phyloP scores from a whole-genome alignment of 306 rosid species.

The Lithocarpus polystachyus region DNA sequence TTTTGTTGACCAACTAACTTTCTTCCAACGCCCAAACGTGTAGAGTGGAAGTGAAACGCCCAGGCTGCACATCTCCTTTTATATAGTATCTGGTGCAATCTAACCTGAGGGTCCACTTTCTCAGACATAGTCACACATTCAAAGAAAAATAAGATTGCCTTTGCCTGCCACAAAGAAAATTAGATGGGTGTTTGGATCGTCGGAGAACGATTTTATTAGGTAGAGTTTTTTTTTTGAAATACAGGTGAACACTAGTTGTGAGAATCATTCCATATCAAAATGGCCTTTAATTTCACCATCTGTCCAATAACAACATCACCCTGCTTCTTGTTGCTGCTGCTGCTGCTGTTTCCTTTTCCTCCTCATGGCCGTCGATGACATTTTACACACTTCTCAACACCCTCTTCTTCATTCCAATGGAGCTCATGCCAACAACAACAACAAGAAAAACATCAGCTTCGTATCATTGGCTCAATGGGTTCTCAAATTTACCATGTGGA shows the following conservation, averaged over 20 bases:
- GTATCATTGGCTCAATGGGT: slow-evolving; percentile 41
- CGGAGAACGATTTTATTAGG: background rate
- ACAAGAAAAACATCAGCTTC: slow-evolving; percentile 1
- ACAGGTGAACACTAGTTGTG: background rate
- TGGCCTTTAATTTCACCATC: background rate
- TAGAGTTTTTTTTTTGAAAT: background rate
- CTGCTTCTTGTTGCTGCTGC: too few species aligned
- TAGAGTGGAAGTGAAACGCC: too few species aligned
- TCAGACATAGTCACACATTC: background rate
- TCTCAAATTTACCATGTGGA: slow-evolving; percentile 49
- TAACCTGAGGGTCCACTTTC: too few species aligned
- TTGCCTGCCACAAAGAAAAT: background rate
- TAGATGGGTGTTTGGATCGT: background rate
- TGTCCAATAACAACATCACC: too few species aligned
- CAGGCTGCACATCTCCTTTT: background rate
- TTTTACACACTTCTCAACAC: background rate
- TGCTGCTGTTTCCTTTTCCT: background rate
- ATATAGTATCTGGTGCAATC: too few species aligned
- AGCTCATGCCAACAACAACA: background rate
- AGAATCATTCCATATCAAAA: background rate
- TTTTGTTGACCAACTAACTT: background rate
- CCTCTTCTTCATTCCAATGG: slow-evolving; percentile 2
- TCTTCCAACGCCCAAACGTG: background rate
- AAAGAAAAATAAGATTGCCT: too few species aligned
- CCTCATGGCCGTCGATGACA: background rate